A percentile compares a stretch with the other conserved stretches of the same genome.
These are phyloP conservation scores for Cryptococcus depauperatus DNA, from an alignment of 1,284 basidiomycete species.

Conservation along the genomic window DNA sequence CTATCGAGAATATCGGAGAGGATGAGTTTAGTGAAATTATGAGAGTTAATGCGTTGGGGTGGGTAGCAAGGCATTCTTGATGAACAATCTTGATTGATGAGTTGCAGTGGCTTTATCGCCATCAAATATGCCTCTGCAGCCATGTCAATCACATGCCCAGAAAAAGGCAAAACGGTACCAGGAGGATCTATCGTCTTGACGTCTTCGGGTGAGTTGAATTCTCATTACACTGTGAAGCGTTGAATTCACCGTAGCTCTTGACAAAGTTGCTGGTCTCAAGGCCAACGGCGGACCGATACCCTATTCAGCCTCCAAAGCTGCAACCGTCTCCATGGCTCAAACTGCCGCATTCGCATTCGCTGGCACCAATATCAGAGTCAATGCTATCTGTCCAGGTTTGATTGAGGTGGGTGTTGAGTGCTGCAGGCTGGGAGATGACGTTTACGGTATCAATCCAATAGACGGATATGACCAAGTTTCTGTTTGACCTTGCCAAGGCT, in stretches of 20 bases:
- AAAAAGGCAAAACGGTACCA: conserved; percentile 58
- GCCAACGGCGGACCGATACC: conserved; percentile 78
- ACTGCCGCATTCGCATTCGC: conserved; percentile 73
- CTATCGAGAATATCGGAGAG: conserved; percentile 39
- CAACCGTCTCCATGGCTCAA: conserved; percentile 78
- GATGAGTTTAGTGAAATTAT: conserved; percentile 67
- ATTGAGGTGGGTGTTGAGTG: conserved; percentile 56
- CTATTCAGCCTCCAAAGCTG: conserved; percentile 84
- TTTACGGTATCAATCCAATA: conserved; percentile 44
- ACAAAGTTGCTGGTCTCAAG: conserved; percentile 72
- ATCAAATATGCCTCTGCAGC: conserved; percentile 74
- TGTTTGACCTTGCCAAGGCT: conserved; percentile 68
- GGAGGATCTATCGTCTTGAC: conserved; percentile 84
- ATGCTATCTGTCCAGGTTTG: conserved; percentile 81
- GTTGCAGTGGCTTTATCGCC: conserved; percentile 77
- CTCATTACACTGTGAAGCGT: conserved; percentile 46
- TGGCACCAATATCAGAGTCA: conserved; percentile 75
- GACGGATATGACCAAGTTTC: conserved; percentile 51
- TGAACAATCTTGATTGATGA: background rate
- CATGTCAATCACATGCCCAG: conserved; percentile 61
- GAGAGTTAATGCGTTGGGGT: conserved; percentile 76
- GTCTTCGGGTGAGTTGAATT: background rate
- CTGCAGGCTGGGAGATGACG: background rate
- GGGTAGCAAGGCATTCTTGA: conserved; percentile 24
- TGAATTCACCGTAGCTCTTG: background rate